phyloP scores from a whole-genome alignment of 768 basidiomycete genomes.

The Hygrocybe coccinea region DNA sequence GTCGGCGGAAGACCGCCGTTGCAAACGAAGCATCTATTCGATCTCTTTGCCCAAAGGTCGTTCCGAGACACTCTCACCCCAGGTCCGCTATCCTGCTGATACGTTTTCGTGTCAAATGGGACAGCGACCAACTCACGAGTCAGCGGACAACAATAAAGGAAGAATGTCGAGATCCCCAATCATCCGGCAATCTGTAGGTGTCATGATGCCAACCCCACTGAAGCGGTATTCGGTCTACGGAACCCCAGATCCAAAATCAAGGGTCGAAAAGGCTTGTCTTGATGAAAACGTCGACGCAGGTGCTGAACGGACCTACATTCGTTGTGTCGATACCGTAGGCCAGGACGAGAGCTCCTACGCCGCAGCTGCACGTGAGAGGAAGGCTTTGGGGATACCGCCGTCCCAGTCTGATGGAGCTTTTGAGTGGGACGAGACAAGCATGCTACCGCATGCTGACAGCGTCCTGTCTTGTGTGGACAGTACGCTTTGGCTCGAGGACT shows the following conservation, averaged over 20 bases:
- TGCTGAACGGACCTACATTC: constrained; percentile 1
- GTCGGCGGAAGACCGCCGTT: no score
- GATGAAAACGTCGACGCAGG: neutral
- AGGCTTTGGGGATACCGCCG: constrained; percentile 49
- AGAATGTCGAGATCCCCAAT: constrained; percentile 30
- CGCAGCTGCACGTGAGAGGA: constrained; percentile 43
- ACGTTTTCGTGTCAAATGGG: neutral
- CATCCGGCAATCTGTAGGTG: constrained; percentile 18
- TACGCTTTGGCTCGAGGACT: constrained; percentile 38
- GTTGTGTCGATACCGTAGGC: constrained; percentile 16
- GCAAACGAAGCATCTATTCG: no score
- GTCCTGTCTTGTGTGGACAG: constrained; percentile 42
- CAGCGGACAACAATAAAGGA: neutral
- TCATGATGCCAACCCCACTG: constrained; percentile 22
- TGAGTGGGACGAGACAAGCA: constrained; percentile 10
- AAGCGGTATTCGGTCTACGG: constrained; percentile 29
- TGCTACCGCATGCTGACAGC: constrained; percentile 42
- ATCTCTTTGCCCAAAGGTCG: no score
- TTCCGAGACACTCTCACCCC: no score
- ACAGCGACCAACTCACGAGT: constrained; percentile 1
- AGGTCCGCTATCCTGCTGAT: no score
- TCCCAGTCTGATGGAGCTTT: constrained; percentile 37
- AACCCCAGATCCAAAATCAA: neutral
- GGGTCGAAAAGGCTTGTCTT: neutral
- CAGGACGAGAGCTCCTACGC: constrained; percentile 23